Base-by-base conservation (phyloP, 768 basidiomycete species). In the Agaricus sinodeliciosus region DNA sequence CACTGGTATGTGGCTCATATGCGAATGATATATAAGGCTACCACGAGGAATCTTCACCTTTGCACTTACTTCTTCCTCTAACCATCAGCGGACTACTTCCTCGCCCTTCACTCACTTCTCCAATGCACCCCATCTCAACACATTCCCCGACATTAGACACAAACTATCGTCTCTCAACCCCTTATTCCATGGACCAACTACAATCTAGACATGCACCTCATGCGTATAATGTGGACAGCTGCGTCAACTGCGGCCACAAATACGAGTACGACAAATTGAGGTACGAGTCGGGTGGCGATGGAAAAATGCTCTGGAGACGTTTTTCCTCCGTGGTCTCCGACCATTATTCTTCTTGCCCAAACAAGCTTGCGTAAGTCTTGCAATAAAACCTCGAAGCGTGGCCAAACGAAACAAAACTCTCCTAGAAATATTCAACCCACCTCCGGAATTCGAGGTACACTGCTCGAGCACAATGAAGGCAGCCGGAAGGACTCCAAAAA, bases 41-140 rank as follows among this genome's bases (percentile, higher is more conserved):
- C 34, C 52, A 47, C 45, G 46, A n/a, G 51, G 52, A 40, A 47
- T 46, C 37, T 11, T 54, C 45, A 47, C 52, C 46, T 34, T 31
- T 45, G 31, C 13, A 54, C 46, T 54, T 54, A 54, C 52, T 54
- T 54, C 52, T 34, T 47, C 18, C 44, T 16, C 22, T 27, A 34
- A 34, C 45, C 40, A 41, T 19, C 27, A 9, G 39, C 9, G 28
- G 42, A 50, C 41, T 41, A 25, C 39, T 31, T 12, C 13, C 31
- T 31, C 16, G 31, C 43, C 26, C 16, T 18, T 9, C 26, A 3
- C 39, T 40, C 44, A 16, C 31, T 48, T 26, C 34, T 15, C 25
- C 34, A 18, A 54, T 48, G 52, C 28, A 27, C 26, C 41, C 52
- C 5, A 28, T n/a, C 15, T 47, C 45, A 6, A 41, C 43, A 31